Evolutionary conservation across 352 stramenopile species (phyloP), one percentile per base, ranked within the genome.

Genomic region (Globisporangium yorkense): DNA sequence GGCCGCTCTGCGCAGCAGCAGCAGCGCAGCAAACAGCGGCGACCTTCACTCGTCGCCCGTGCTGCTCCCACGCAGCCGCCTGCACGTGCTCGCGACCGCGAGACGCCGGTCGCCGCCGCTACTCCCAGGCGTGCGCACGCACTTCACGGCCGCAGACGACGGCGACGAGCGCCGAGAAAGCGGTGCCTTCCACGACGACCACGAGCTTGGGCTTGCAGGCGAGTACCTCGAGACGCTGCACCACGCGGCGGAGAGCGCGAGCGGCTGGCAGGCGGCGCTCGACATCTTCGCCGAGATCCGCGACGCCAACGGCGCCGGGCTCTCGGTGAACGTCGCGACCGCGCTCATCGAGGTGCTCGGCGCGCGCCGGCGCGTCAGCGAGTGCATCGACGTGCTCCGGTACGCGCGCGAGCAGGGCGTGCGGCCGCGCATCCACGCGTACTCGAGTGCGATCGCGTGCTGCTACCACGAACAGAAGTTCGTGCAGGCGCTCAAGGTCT

Each of bases 361-460:
- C 4, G 41, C 68, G 16, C 75, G 77, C 48, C 55, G 68, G 35
- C 63, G 71, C 15, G 60, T 75, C 13, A 43, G 66, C 16, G 80
- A 90, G 43, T 86, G 79, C 61, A 73, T 94, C 50, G 73, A 80
- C 0, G 68, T 85, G 53, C 63, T 94, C 47, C 73, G 75, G 6
- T 94, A 84, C 55, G 61, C 80, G 21, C 75, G 84, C 24, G 69
- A 85, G 20, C 69, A 89, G 46, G 77, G 80, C 47, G 55, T 88
- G n/a, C 82, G 84, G 3, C 82, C 84, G 18, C 82, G 80, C 41
- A 94, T 94, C 57, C 78, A 89, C 59, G 70, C 82, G 39, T 94
- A 94, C 72, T 94, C 84, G 45, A 78, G 67, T 55, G 76, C 80
- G 44, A 89, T 94, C 59, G 69, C 77, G 57, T 87, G 75, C 37